Conservation (phyloP, 129 eudicot species). For the Saussurea involucrata region DNA sequence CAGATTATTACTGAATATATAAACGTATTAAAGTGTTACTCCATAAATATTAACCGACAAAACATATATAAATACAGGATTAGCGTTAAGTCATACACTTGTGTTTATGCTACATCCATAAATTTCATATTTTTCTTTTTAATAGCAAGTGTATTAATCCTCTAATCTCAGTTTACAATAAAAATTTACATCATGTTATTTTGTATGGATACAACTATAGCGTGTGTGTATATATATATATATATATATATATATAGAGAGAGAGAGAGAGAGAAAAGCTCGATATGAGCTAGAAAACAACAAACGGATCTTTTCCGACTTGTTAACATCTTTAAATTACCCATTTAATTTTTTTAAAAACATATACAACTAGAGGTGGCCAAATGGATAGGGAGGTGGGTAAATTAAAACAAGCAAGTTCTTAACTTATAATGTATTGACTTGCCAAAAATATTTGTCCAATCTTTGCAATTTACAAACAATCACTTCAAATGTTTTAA, state of each 20-base stretch:
- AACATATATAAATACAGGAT: not conserved
- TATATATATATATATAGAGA: not conserved
- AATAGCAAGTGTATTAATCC: not conserved
- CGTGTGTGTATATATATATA: too few relatives aligned
- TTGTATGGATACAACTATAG: too few relatives aligned
- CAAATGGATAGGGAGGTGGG: not conserved
- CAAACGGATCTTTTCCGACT: not conserved
- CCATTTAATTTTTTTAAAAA: not conserved
- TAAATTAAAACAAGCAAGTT: not conserved
- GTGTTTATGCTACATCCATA: not conserved
- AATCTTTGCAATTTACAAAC: too few relatives aligned
- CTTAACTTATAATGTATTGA: not conserved
- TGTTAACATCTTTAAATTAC: not conserved
- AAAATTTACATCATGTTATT: too few relatives aligned
- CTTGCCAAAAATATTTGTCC: not conserved
- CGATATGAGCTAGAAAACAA: too few relatives aligned
- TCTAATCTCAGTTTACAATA: too few relatives aligned
- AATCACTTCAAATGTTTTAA: not conserved
- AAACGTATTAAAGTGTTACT: too few relatives aligned
- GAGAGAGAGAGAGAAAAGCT: not conserved
- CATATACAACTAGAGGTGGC: not conserved
- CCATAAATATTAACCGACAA: not conserved
- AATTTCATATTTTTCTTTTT: not conserved
- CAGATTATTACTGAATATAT: not conserved
- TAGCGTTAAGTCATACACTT: not conserved